Evolutionary conservation across 495 filamentous ascomycete species (phyloP), one percentile per base, ranked within the genome.

Genomic region (Penicillium flavigenum): DNA sequence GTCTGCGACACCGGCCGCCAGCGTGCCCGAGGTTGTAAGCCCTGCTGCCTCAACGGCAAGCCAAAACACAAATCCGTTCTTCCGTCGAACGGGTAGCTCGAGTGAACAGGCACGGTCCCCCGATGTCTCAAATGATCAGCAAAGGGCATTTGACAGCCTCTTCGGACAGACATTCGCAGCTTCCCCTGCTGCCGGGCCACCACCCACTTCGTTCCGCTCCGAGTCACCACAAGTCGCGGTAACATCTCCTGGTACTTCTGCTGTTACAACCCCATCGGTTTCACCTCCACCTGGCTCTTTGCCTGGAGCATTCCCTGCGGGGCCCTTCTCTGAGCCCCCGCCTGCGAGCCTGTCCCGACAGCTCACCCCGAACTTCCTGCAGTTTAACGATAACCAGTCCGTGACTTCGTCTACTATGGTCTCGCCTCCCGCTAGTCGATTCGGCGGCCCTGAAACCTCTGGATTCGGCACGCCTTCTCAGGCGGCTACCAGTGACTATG

Each of bases 41-140:
- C 90, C 90, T 24, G 83, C 88, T 46, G 79, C 84, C 38, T 91
- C 90, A 17, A 87, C 84, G 24, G 74, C 86, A 22, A 94, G 89
- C 65, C 86, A 85, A 62, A 89, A 86, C 71, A 88, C 83, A 19
- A 96, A 96, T 63, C 92, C 92, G 4, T 96, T 96, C 78, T 95
- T 95, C 75, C 81, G 90, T 56, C 85, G 86, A 43, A 85, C 82
- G 27, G 88, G 83, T 55, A 77, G 79, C 22, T 81, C 86, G 19
- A 72, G 67, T 45, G 89, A 91, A 41, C 84, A 82, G 62, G 76
- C 71, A 36, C 65, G 75, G 56, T 81, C 85, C 19, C 73, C 77
- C 3, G 69, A 71, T 26, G 57, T 65, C 20, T 54, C 72, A 0
- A 72, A 52, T 41, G 76, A 81, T 58, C 81, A 78, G 66, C 86